Conservation (phyloP, 495 filamentous ascomycete genomes). For the Beverwykella pulmonaria region DNA sequence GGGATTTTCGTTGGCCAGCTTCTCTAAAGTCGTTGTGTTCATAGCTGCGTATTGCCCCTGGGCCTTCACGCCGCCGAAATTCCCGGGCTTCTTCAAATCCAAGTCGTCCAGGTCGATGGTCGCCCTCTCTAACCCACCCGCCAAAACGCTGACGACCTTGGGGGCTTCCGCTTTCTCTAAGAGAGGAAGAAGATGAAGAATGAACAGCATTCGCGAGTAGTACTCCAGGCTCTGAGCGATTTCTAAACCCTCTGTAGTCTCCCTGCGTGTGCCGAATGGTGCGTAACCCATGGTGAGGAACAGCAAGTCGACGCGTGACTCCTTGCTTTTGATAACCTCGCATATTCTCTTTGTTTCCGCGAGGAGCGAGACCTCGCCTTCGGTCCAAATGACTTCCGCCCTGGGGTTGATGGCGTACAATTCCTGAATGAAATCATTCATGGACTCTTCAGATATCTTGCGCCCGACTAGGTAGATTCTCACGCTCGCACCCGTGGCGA, state of each 20-base stretch:
- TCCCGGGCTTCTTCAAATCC: conserved; percentile 44
- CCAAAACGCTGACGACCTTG: conserved; percentile 44
- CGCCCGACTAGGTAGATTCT: conserved; percentile 47
- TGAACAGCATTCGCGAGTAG: conserved; percentile 46
- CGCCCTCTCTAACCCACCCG: conserved; percentile 41
- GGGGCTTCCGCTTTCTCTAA: conserved; percentile 36
- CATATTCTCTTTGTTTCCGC: conserved; percentile 44
- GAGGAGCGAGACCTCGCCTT: conserved; percentile 48
- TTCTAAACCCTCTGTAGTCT: conserved; percentile 43
- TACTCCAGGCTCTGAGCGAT: conserved; percentile 42
- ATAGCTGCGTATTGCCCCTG: conserved; percentile 29
- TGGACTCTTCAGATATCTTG: conserved; percentile 33
- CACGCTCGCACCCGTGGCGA: conserved; percentile 35
- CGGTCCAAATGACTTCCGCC: conserved; percentile 46
- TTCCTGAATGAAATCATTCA: conserved; percentile 40
- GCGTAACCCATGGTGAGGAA: conserved; percentile 49
- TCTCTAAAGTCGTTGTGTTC: conserved; percentile 31
- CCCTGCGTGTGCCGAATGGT: conserved; percentile 41
- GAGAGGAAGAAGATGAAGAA: conserved; percentile 43
- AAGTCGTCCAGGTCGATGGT: conserved; percentile 43
- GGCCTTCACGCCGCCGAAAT: conserved; percentile 39
- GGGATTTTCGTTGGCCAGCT: conserved; percentile 40
- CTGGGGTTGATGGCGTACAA: conserved; percentile 45
- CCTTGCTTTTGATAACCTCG: conserved; percentile 40
- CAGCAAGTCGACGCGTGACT: conserved; percentile 45